Percentiles rank a stretch among this genome's conserved stretches.
Conservation (phyloP, 768 basidiomycete genomes). For the Russula dissimulans region DNA sequence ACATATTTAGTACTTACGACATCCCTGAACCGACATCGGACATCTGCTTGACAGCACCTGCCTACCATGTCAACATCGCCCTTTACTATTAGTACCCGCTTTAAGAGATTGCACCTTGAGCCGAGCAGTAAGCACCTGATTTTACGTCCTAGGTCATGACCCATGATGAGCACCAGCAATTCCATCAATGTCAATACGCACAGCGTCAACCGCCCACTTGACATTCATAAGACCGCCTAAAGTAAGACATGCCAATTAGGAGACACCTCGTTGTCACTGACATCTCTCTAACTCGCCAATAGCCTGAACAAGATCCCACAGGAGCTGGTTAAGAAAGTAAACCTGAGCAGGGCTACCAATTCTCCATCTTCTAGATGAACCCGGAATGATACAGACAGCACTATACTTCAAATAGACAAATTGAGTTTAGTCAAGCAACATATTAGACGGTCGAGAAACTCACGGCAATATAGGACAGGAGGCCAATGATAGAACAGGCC, state of each 20-base stretch:
- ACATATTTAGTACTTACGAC: slow-evolving; percentile 4
- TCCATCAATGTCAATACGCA: slow-evolving; percentile 16
- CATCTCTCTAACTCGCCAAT: slow-evolving; percentile 6
- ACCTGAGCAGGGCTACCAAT: slow-evolving; percentile 21
- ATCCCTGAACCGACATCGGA: slow-evolving; percentile 4
- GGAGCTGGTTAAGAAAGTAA: slow-evolving; percentile 23
- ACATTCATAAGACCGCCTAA: slow-evolving; percentile 32
- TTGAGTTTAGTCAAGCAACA: not conserved
- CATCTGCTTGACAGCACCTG: slow-evolving; percentile 9
- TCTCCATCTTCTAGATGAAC: slow-evolving; percentile 16
- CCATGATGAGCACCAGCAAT: not conserved
- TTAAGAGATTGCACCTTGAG: slow-evolving; percentile 3
- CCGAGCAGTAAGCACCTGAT: slow-evolving; percentile 4
- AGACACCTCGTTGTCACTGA: not conserved
- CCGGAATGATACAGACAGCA: slow-evolving; percentile 13
- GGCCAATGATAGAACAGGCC: slow-evolving; percentile 17
- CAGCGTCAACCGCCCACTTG: slow-evolving; percentile 28
- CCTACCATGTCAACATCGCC: not conserved
- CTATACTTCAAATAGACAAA: slow-evolving; percentile 13
- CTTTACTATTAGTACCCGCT: not conserved
- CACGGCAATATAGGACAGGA: slow-evolving; percentile 22
- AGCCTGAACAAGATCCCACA: slow-evolving; percentile 24
- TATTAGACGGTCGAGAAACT: not conserved
- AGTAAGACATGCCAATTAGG: not conserved
- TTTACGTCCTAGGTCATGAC: not conserved